These are phyloP conservation scores for Austroboletus festivus DNA, from an alignment of 768 basidiomycete species.

Conservation along the genomic window DNA sequence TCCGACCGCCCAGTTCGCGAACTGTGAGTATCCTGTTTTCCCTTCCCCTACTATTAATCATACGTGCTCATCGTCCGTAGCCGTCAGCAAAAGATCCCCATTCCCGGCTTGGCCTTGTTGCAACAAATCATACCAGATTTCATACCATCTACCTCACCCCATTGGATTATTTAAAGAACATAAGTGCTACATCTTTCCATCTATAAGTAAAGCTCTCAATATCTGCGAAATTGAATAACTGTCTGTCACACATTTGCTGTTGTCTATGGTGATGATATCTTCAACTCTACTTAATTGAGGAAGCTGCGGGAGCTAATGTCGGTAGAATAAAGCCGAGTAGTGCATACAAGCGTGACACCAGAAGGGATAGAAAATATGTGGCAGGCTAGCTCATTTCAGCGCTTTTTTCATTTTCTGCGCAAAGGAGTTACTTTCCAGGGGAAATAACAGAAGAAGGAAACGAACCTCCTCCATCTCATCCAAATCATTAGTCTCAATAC, in stretches of 20 bases:
- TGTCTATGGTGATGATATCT: background rate
- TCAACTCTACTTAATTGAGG: background rate
- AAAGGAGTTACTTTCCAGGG: background rate
- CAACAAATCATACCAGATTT: conserved; percentile 21
- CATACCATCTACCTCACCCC: conserved; percentile 11
- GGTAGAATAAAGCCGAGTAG: too few species aligned
- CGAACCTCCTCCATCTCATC: conserved; percentile 92
- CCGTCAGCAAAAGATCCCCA: conserved; percentile 26
- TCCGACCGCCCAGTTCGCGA: conserved; percentile 47
- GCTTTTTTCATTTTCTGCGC: conserved; percentile 80
- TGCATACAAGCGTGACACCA: too few species aligned
- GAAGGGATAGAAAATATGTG: background rate
- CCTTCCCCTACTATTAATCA: background rate
- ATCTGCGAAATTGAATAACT: background rate
- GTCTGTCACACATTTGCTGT: background rate
- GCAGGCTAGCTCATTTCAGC: conserved; percentile 46
- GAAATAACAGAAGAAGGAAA: conserved; percentile 6
- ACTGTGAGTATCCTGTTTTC: conserved; percentile 40
- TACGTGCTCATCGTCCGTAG: conserved; percentile 6
- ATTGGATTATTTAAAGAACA: background rate
- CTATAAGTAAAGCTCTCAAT: background rate
- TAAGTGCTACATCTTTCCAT: background rate
- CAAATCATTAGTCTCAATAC: conserved; percentile 85
- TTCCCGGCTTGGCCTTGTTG: conserved; percentile 28
- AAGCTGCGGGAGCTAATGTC: background rate